A percentile compares a stretch with the other conserved stretches of the same genome.
Evolutionary conservation across 495 filamentous ascomycete genomes (phyloP).

Genomic region (Talaromyces trachyspermus): DNA sequence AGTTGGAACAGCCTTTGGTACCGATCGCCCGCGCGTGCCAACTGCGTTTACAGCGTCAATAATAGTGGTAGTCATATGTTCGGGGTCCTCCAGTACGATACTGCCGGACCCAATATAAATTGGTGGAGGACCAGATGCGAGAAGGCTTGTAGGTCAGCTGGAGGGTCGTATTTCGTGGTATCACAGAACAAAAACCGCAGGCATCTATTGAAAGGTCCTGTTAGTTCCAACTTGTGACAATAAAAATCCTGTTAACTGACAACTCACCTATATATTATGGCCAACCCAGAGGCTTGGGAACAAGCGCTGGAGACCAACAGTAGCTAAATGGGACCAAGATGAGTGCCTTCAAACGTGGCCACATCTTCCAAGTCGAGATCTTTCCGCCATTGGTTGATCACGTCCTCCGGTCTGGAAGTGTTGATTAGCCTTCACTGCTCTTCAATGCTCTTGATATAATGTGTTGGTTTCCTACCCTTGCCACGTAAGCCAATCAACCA

Average conservation of each 20-base stretch:
- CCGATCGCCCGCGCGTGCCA: constrained; percentile 66
- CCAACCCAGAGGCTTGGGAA: constrained; percentile 76
- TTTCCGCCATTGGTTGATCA: neutral
- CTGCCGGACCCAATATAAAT: constrained; percentile 79
- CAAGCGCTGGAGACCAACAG: constrained; percentile 58
- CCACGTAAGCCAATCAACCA: constrained; percentile 76
- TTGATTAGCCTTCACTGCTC: constrained; percentile 54
- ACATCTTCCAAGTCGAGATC: too few species aligned
- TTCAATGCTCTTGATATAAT: too few species aligned
- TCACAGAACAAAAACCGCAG: constrained; percentile 67
- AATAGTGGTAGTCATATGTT: constrained; percentile 56
- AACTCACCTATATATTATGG: too few species aligned
- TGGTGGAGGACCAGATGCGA: constrained; percentile 58
- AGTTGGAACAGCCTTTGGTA: constrained; percentile 72
- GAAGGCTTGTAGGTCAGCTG: constrained; percentile 54
- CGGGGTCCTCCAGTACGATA: constrained; percentile 70
- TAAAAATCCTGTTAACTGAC: too few species aligned
- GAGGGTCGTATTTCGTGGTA: constrained; percentile 53
- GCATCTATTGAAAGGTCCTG: constrained; percentile 59
- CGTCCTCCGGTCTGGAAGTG: constrained; percentile 71
- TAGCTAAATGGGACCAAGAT: neutral
- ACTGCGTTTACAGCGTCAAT: constrained; percentile 58
- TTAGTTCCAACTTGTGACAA: too few species aligned
- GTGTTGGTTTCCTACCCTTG: too few species aligned
- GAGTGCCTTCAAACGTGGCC: neutral